These are phyloP conservation scores for Vigna mungo DNA, from an alignment of 306 rosid species.

Conservation along the genomic window DNA sequence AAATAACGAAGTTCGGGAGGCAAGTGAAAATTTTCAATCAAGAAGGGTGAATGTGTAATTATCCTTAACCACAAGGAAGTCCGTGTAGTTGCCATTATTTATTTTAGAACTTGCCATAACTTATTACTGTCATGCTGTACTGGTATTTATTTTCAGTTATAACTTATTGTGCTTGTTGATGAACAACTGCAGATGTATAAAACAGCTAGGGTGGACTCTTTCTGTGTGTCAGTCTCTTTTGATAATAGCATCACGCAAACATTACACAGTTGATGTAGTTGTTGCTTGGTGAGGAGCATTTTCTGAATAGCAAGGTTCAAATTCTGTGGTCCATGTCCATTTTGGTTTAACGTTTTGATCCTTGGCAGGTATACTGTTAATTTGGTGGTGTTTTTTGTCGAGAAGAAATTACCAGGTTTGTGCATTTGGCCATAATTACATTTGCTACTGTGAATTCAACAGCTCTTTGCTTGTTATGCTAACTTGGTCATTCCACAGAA, in stretches of 20 bases:
- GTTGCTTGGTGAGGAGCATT: constrained; percentile 83
- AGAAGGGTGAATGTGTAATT: not conserved
- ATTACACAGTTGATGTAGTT: constrained; percentile 94
- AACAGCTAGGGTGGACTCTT: constrained; percentile 88
- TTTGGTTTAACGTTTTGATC: constrained; percentile 33
- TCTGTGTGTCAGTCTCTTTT: constrained; percentile 81
- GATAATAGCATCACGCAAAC: constrained; percentile 98
- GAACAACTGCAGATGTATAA: constrained; percentile 65
- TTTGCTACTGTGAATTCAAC: constrained; percentile 36
- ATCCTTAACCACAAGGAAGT: not conserved
- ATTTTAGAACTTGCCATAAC: not conserved
- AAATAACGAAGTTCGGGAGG: not conserved
- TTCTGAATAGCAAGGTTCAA: not conserved
- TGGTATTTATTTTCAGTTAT: constrained; percentile 12
- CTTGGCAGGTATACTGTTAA: constrained; percentile 92
- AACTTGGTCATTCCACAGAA: constrained; percentile 60
- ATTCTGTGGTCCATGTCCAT: constrained; percentile 30
- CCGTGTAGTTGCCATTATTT: not conserved
- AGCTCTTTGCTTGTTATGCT: constrained; percentile 36
- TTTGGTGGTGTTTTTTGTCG: constrained; percentile 87
- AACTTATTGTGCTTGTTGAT: constrained; percentile 30
- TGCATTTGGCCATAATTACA: constrained; percentile 13
- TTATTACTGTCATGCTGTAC: not conserved
- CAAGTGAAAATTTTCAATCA: not conserved
- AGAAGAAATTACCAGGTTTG: constrained; percentile 90